Conservation (phyloP, 140 eudicot species). For the Anethum foeniculum region DNA sequence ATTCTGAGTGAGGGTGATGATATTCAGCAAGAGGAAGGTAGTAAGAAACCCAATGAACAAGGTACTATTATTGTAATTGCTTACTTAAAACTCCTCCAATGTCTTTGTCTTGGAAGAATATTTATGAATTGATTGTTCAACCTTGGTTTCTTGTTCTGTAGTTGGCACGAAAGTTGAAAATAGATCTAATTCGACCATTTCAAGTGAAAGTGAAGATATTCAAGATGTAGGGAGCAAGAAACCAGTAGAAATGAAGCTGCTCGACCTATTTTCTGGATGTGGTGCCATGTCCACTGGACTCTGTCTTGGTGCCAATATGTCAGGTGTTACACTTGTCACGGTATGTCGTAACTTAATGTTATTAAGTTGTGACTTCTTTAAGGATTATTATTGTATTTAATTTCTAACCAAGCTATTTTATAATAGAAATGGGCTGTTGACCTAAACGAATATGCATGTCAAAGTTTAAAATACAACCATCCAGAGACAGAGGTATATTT, state of each 20-base stretch:
- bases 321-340: conserved; percentile 54
- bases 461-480: conserved; percentile 61
- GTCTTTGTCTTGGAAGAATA: too few species aligned
- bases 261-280: conserved; percentile 80
- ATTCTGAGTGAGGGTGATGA: conserved; percentile 41
- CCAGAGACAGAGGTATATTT: conserved; percentile 69
- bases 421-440: conserved; percentile 83
- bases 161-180: conserved; percentile 25
- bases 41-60: too few species aligned
- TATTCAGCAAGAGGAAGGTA: background rate
- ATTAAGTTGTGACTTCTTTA: background rate
- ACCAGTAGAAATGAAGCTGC: conserved; percentile 31
- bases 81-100: background rate
- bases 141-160: conserved; percentile 2
- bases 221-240: background rate
- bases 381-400: background rate
- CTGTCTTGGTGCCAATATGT: conserved; percentile 66
- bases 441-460: conserved; percentile 51
- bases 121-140: background rate
- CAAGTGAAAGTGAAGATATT: conserved; percentile 34
- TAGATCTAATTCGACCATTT: conserved; percentile 62
- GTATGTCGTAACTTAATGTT: conserved; percentile 21
- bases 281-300: conserved; percentile 98
- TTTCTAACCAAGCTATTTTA: background rate
- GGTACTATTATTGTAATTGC: background rate